phyloP scores from a whole-genome alignment of 2,329 filamentous ascomycete genomes.

The Sphaerulina vaccinii region DNA sequence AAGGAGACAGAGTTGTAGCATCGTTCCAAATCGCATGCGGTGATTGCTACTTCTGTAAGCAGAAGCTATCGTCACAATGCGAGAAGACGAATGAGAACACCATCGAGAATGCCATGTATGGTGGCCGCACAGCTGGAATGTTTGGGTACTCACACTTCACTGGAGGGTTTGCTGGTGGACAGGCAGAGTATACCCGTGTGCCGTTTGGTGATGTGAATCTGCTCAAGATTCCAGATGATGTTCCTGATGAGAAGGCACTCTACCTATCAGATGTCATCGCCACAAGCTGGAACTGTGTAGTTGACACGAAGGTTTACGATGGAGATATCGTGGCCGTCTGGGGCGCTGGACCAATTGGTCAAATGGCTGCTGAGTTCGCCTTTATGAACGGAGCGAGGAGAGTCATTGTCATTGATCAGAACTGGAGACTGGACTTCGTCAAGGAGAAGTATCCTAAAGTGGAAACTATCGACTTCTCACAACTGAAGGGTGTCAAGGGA shows the following conservation, averaged over 20 bases:
- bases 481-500: constrained; percentile 57
- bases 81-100: constrained; percentile 76
- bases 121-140: constrained; percentile 68
- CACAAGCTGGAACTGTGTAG: constrained; percentile 78
- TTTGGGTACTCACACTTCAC: constrained; percentile 67
- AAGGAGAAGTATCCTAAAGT: constrained; percentile 64
- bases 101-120: constrained; percentile 72
- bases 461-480: constrained; percentile 67
- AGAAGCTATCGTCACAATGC: constrained; percentile 77
- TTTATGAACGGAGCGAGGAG: constrained; percentile 70
- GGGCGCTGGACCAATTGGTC: constrained; percentile 83
- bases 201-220: constrained; percentile 79
- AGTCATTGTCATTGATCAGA: constrained; percentile 77
- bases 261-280: constrained; percentile 78
- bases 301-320: constrained; percentile 77
- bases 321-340: constrained; percentile 78
- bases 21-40: constrained; percentile 78
- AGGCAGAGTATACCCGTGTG: constrained; percentile 83
- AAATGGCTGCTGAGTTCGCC: constrained; percentile 68
- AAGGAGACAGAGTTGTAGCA: constrained; percentile 67
- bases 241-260: constrained; percentile 81
- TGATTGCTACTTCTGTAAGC: constrained; percentile 72
- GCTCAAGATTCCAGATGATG: constrained; percentile 71
- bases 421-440: constrained; percentile 67
- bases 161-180: constrained; percentile 82